Percentiles rank a stretch among this genome's conserved stretches.
Conservation (phyloP, 208 protist genomes). For the Endotrypanum monterogeii region DNA sequence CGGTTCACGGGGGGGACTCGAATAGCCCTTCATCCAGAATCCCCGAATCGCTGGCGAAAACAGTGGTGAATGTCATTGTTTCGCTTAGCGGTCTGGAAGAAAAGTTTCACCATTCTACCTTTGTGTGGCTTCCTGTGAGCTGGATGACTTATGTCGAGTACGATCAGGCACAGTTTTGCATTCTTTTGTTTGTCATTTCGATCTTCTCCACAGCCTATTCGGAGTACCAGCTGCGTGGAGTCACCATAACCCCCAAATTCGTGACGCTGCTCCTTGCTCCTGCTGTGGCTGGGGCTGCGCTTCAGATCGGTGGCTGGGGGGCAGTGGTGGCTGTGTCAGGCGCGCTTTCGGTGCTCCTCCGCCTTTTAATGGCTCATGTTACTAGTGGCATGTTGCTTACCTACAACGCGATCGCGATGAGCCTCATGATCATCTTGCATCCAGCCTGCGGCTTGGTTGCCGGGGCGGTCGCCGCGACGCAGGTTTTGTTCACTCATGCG, state of each 20-base stretch:
- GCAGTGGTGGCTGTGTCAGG: constrained; percentile 20
- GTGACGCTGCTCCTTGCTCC: constrained; percentile 30
- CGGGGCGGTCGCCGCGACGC: constrained; percentile 47
- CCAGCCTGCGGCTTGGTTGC: constrained; percentile 51
- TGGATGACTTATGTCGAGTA: constrained; percentile 47
- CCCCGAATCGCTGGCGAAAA: constrained; percentile 5
- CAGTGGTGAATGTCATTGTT: constrained; percentile 38
- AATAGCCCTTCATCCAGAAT: not conserved
- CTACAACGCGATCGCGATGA: constrained; percentile 57
- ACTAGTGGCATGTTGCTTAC: constrained; percentile 43
- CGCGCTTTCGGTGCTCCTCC: constrained; percentile 16
- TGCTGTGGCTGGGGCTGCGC: constrained; percentile 11
- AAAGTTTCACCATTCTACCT: constrained; percentile 71
- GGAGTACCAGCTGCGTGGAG: constrained; percentile 50
- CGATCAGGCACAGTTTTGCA: constrained; percentile 66
- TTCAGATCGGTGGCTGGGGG: constrained; percentile 26
- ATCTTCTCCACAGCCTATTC: constrained; percentile 60
- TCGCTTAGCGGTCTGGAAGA: constrained; percentile 70
- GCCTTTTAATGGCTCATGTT: constrained; percentile 7
- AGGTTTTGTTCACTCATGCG: constrained; percentile 51
- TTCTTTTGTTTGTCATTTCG: constrained; percentile 52
- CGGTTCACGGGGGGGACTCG: not conserved
- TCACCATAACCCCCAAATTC: constrained; percentile 44
- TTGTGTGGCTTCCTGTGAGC: constrained; percentile 59
- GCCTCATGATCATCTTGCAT: constrained; percentile 58